Evolutionary conservation across 768 basidiomycete genomes (phyloP), one percentile per base, ranked within the genome.

Genomic region (Lentinula raphanica): DNA sequence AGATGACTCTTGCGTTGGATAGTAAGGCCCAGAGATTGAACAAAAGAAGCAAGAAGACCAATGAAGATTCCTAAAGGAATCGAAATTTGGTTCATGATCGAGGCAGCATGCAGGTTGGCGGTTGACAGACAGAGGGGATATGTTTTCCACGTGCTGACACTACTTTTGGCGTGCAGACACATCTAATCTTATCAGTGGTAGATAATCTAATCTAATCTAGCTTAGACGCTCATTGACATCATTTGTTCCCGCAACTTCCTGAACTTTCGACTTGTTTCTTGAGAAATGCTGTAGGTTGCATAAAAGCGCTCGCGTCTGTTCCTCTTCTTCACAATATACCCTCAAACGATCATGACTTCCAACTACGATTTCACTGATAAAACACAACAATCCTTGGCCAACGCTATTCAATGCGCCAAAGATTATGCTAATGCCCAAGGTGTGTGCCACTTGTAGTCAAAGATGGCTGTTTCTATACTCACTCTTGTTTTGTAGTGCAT

Each of bases 1-100:
- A 96, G 82, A 79, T 98, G 94, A 64, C 90, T 92, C 76, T 95
- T 94, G 60, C 94, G 86, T 69, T 96, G 94, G 56, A 98, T 86
- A 25, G 94, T 95, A 40, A 98, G 80, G 19, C 94, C 94, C 9
- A 94, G 76, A 21, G 89, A 91, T 71, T 96, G 94, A n/a, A 95
- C 77, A 67, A 90, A 91, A 5, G 88, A 91, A 15, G 92, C 90
- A 12, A 92, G 68, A 39, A 97, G 82, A 25, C 93, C 93, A 58
- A 79, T 74, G 60, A 75, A 59, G 51, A 83, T 82, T 38, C 80
- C 82, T 36, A 80, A 71, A 50, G 78, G 75, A 64, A 83, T 82
- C 28, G 54, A 56, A 25, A 56, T 56, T 28, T 45, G 40, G 44
- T 36, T 39, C 51, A 53, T 53, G 36, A 50, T 50, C 29, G 13